phyloP scores from a whole-genome alignment of 2,329 filamentous ascomycete species.

The Claviceps sp. region DNA sequence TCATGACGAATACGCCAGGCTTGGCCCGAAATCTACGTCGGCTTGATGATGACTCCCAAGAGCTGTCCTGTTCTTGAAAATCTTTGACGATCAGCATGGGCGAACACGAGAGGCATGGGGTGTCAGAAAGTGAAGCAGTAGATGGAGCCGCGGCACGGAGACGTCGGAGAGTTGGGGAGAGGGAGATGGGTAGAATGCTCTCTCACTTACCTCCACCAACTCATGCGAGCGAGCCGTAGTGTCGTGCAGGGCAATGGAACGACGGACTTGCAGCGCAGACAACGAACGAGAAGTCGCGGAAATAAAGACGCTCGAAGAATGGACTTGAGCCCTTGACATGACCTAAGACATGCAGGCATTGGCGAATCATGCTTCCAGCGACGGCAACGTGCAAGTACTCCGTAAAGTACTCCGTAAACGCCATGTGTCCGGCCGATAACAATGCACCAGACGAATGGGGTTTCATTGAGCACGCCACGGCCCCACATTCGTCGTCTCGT shows the following conservation, averaged over 20 bases:
- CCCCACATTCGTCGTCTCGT: no score
- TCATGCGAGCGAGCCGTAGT: not conserved
- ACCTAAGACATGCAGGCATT: slow-evolving; percentile 5
- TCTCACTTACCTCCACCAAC: not conserved
- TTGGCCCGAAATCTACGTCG: slow-evolving; percentile 21
- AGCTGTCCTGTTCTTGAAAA: slow-evolving; percentile 28
- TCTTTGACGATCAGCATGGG: slow-evolving; percentile 42
- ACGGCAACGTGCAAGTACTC: slow-evolving; percentile 11
- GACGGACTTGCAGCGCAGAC: not conserved
- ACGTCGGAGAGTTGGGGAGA: not conserved
- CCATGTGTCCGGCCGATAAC: no score
- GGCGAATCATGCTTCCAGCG: slow-evolving; percentile 13
- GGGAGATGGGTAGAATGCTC: not conserved
- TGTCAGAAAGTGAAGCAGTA: not conserved
- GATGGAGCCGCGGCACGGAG: not conserved
- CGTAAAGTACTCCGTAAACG: no score
- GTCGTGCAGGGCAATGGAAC: not conserved
- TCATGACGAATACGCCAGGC: slow-evolving; percentile 49
- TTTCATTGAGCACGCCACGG: no score
- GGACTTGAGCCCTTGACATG: not conserved
- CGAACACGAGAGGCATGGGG: slow-evolving; percentile 6
- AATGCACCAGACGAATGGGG: no score
- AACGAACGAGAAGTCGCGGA: not conserved
- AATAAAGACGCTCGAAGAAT: not conserved
- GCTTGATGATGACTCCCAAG: slow-evolving; percentile 27